Base-by-base conservation (phyloP, 2,329 filamentous ascomycete species). In the Dothideomycetes sp. region DNA sequence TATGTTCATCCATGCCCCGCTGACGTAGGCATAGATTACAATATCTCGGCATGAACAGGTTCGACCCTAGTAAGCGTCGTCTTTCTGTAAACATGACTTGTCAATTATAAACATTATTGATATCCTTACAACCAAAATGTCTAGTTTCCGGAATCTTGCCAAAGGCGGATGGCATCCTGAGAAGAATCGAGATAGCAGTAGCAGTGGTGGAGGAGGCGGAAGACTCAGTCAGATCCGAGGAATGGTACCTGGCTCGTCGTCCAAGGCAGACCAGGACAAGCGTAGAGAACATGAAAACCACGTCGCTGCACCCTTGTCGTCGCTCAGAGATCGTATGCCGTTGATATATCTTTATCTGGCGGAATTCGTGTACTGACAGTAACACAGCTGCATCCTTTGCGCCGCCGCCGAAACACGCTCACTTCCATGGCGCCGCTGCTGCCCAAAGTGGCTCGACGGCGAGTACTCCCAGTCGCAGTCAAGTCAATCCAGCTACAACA, bases 401-500 rank as follows among this genome's bases (percentile, higher is more conserved):
- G 2, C 84, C 86, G 17, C 87, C 87, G 18, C 87, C 87, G 1
- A 88, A 76, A 52, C 82, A 74, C 46, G 60, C 67, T 43, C 65
- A 68, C 35, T 70, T 69, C 48, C 63, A 71, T 55, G 62, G 66
- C 43, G 62, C 60, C 11, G 60, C 58, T 5, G 62, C 67, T 3
- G 53, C 67, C 11, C 58, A 37, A 4, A 36, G 20, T 8, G n/a
- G 25, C 2, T 16, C 37, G 18, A 33, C 38, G 16, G 22, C 38
- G 7, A 28, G 32, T 15, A n/a, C 22, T 5, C 6, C 15, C 12
- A 34, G 20, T 10, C 23, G 8, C 12, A 12, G 23, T 25, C 23
- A 12, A n/a, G 36, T 29, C 32, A 32, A 29, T 12, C 40, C 46
- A 7, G 34, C 41, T 23, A 37, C 32, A 8, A 43, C 42, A 6